Evolutionary conservation across 495 filamentous ascomycete species (phyloP).

Genomic region (Penicillium simplicissimum): DNA sequence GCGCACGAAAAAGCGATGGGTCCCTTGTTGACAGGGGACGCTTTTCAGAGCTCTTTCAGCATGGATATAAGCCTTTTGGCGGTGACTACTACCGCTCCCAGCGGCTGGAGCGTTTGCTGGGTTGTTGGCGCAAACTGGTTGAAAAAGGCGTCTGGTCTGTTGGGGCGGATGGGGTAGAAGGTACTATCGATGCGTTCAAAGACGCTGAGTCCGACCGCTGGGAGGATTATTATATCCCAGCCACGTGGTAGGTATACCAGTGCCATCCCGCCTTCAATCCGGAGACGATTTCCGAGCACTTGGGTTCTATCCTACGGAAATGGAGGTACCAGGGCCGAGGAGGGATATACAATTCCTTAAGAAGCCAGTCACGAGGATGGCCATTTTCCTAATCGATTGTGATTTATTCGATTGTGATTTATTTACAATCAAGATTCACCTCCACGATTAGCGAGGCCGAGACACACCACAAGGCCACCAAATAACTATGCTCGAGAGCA

Average conservation of each 20-base stretch:
- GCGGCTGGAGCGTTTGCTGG: slow-evolving; percentile 21
- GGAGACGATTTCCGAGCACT: neutral
- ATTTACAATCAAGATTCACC: neutral
- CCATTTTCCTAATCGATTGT: slow-evolving; percentile 5
- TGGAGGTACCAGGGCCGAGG: slow-evolving; percentile 4
- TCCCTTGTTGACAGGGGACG: slow-evolving; percentile 13
- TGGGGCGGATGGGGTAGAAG: slow-evolving; percentile 18
- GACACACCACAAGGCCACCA: slow-evolving; percentile 3
- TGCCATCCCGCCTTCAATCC: slow-evolving; percentile 8
- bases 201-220: slow-evolving; percentile 18
- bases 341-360: slow-evolving; percentile 4
- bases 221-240: slow-evolving; percentile 19
- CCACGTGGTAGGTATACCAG: slow-evolving; percentile 18
- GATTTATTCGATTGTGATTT: neutral
- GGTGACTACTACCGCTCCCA: slow-evolving; percentile 20
- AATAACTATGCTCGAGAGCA: slow-evolving; percentile 9
- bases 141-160: slow-evolving; percentile 20
- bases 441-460: slow-evolving; percentile 13
- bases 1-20: slow-evolving; percentile 21
- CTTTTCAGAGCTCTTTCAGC: slow-evolving; percentile 20
- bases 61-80: slow-evolving; percentile 22
- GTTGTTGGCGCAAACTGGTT: slow-evolving; percentile 21
- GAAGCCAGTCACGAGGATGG: slow-evolving; percentile 3
- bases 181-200: slow-evolving; percentile 23
- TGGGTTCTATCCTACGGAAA: neutral